Base-by-base conservation (phyloP, 2,329 filamentous ascomycete genomes). In the Fusarium xylarioides region DNA sequence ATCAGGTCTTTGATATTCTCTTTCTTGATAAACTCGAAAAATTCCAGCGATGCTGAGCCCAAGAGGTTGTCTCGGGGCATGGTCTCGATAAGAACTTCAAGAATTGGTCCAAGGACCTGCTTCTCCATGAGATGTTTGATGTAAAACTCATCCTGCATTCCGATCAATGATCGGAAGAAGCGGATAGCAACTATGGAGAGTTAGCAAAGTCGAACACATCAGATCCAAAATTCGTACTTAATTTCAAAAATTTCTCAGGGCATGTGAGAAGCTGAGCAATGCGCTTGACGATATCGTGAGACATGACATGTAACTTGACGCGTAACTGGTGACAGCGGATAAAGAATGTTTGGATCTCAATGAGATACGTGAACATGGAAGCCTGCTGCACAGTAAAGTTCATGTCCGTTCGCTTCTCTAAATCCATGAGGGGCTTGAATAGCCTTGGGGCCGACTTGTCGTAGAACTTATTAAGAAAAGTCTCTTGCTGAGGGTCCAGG, bases 321-420 rank as follows among this genome's bases (percentile, higher is more conserved):
- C 94, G 91, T 77, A 93, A 91, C 44, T 92, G 89, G 82, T 98
- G 95, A 79, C 97, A 93, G 44, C 95, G 91, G 73, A 98, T 91
- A 81, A 98, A 98, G 84, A 97, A 98, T 80, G 93, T 95, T 56
- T 98, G 87, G 34, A 98, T 93, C 80, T 99, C 96, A 61, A 98
- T 92, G 56, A 99, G 86, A 80, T 98, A 96, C 26, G 91, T 92
- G 81, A 95, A 97, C 71, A 98, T 88, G n/a, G 94, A 93, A 32
- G 96, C 94, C 81, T 97, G 92, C 77, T 96, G 91, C 60, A 94
- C 92, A 30, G 89, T 89, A 74, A 98, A 91, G 69, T 91, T 87
- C 83, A 93, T 88, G 76, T 93, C 90, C 44, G 87, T 81, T 69
- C 91, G 88, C 57, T 88, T 85, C 79, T 97, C 92, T 42, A 99